Evolutionary conservation across 768 basidiomycete species (phyloP), one percentile per base, ranked within the genome.

Genomic region (Harrya chromipes): DNA sequence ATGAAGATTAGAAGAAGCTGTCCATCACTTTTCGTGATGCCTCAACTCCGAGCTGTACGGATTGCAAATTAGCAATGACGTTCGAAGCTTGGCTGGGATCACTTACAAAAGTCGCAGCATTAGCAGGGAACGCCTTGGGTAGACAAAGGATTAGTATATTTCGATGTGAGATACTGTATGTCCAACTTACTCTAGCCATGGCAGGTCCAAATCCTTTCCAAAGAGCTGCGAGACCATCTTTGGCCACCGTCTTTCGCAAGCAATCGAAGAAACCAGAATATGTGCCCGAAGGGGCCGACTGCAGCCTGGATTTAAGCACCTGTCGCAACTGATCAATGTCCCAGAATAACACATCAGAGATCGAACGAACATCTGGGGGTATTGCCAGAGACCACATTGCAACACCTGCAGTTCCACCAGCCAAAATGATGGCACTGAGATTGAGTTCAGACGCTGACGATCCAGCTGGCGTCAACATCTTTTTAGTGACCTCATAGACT

Each of bases 181-280:
- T 29, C 45, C 19, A 24, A 72, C 86, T 47, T 66, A 90, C 90
- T 62, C 91, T 73, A 52, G 85, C 84, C 95, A 98, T 97, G 16
- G 97, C 97, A 14, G 95, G 97, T 40, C 91, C 94, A 65, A 99
- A 91, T 10, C 97, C 97, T 70, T 89, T 98, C 92, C 94, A 99
- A 10, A 99, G 74, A 1, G 95, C 94, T 24, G 70, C 70, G 16
- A 90, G 75, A 37, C 97, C 97, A 68, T 97, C 94, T 43, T 76
- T 79, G 6, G 90, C 89, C 57, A 98, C 88, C 9, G 93, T 90
- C 73, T 98, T 97, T 46, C 87, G 76, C 33, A 86, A 81, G 62
- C 97, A 99, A 67, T 99, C 97, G 47, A 97, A 60, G 62, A 98
- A 78, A 16, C 97, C 95, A 38, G 84, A 84, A 71, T 99, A 99